Base-by-base conservation (phyloP, 179 eudicot genomes). In the Pouteria campechiana region DNA sequence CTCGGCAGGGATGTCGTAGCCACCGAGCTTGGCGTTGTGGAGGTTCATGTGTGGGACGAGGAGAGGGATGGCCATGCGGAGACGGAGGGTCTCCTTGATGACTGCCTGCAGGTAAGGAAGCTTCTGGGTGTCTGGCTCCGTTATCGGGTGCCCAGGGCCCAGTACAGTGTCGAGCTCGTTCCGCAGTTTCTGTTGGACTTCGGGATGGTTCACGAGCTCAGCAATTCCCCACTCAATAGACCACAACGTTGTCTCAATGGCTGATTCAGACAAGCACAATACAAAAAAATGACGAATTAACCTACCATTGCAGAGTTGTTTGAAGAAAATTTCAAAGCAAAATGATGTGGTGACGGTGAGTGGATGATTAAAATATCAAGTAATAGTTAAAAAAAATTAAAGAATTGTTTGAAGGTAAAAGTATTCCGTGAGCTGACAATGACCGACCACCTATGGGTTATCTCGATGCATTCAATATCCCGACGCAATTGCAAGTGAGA, bases 1-100 rank as follows among this genome's bases (percentile, higher is more conserved):
- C 42, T 72, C 73, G 0, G 61, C 58, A 0, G 70, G 78, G 29
- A 72, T 63, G 25, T 43, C 64, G 12, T 50, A 72, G 3, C 67
- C 73, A 2, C 40, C 51, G 9, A 72, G 54, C 49, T 72, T 63
- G 0, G 67, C 78, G 5, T 63, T 63, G 1, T 67, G 50, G 36
- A 72, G 70, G 32, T 67, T 72, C 73, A 67, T 72, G 62, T 67
- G 78, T n/a, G 78, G 78, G 22, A 72, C 73, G 1, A 72, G 22
- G 2, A 72, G 50, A 11, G 78, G 78, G 14, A 67, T 63, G 5
- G 73, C 57, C 47, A 44, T 63, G 8, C 61, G 67, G 0, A 63
- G 53, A 38, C 78, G 61, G 10, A 72, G 61, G 0, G 78, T 67
- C 27, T 72, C 78, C 13, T 72, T 72, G 25, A 72, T 16, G 4